Base-by-base conservation (phyloP, 257 asterid genomes). In the Przewalskia tangutica region DNA sequence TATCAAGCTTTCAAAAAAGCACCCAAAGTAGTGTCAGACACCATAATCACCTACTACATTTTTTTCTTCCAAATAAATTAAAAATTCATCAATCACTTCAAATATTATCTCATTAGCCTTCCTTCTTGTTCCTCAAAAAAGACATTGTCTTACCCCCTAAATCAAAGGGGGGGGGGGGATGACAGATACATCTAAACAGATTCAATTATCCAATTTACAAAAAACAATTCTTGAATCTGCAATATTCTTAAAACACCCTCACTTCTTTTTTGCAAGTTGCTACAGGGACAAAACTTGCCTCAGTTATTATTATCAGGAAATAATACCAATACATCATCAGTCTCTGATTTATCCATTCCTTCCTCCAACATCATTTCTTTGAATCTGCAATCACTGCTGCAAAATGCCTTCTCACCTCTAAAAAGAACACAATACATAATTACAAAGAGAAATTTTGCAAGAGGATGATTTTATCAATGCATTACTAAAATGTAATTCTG, bases 341-440 rank as follows among this genome's bases (percentile, higher is more conserved):
- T 75, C 58, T 87, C 89, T 67, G 88, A 70, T n/a, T 81, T 84
- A 77, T 81, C 88, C 82, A 77, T 79, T 73, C 68, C 87, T 42
- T 90, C 89, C 56, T 92, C 95, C 70, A 86, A 20, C 90, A 86
- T 86, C 85, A 92, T 91, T 81, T 90, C 91, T 81, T 84, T 89
- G 85, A 85, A 81, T 46, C 97, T 88, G 87, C 95, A 91, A 0
- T 92, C 97, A 81, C 85, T 87, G 89, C 95, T 92, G 84, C 93
- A 92, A 76, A 92, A 91, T 34, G 97, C 97, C 85, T 89, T 92
- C 85, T 92, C 97, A 18, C 97, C 97, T 86, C 97, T 92, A 86
- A 55, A 85, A 56, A 77, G 12, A 77, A 73, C 16, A 82, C 23
- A 44, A 23, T 51, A 20, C 42, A 46, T 27, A 59, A 42, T 40